A percentile compares a stretch with the other conserved stretches of the same genome.
These are phyloP conservation scores for Nemania sp. DNA, from an alignment of 2,329 filamentous ascomycete species.

Conservation along the genomic window DNA sequence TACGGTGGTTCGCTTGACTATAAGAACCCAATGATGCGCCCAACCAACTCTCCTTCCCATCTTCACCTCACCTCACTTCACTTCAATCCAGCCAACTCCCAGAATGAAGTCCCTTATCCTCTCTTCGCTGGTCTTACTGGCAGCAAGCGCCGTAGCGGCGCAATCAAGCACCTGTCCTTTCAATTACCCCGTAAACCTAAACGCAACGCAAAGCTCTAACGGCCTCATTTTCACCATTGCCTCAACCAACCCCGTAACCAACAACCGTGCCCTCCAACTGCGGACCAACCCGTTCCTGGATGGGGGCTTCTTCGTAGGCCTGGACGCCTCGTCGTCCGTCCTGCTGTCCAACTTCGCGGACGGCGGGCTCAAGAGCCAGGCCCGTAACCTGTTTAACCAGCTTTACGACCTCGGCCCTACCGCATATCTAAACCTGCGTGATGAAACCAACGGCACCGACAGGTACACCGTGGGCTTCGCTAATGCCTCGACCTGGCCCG, in stretches of 20 bases:
- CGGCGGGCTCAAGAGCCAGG: slow-evolving; percentile 34
- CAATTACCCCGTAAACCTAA: slow-evolving; percentile 41
- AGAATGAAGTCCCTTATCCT: slow-evolving; percentile 32
- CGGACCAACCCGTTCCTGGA: slow-evolving; percentile 31
- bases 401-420: slow-evolving; percentile 42
- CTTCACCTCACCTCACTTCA: not conserved
- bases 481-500: slow-evolving; percentile 39
- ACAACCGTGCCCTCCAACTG: slow-evolving; percentile 44
- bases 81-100: not conserved
- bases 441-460: slow-evolving; percentile 36
- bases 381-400: slow-evolving; percentile 34
- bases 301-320: slow-evolving; percentile 32
- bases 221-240: slow-evolving; percentile 39
- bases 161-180: slow-evolving; percentile 38
- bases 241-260: slow-evolving; percentile 37
- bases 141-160: slow-evolving; percentile 21
- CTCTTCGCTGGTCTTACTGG: slow-evolving; percentile 33
- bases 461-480: slow-evolving; percentile 41
- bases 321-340: slow-evolving; percentile 42
- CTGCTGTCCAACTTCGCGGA: slow-evolving; percentile 37
- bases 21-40: not conserved
- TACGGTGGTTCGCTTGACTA: no score
- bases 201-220: slow-evolving; percentile 40
- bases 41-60: not conserved
- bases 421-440: slow-evolving; percentile 40